Base-by-base conservation (phyloP, 495 filamentous ascomycete species). In the Neurospora sublineolata region DNA sequence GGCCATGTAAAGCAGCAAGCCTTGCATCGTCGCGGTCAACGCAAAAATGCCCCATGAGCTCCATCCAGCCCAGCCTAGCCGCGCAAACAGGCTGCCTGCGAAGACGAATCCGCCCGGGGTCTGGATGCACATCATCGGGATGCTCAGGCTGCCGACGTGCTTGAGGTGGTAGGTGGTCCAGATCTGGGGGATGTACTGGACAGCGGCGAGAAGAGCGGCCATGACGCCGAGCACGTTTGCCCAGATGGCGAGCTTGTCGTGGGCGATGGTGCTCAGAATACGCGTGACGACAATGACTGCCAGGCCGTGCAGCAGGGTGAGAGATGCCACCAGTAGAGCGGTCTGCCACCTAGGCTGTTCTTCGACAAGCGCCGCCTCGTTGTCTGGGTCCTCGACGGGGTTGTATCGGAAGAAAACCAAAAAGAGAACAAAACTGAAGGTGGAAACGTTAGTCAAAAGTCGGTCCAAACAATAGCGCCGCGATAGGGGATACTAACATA, bases 111-210 rank as follows among this genome's bases (percentile, higher is more conserved):
- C 91, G 8, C 95, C 95, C 0, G 95, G 95, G 0, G 94, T 97
- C 80, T 99, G 95, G 58, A 98, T 97, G 78, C 91, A 91, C 95
- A 99, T 99, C 93, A 97, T 98, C 1, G 94, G 91, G 71, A 99
- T 94, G 77, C 93, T 97, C 71, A 99, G 80, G 77, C 92, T 96
- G 41, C 92, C 92, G 2, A 96, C 91, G 73, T 91, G 89, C 77
- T 93, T 90, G 68, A 97, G 83, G 41, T 83, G 86, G 82, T 92
- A 94, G 1, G 95, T 99, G 37, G 91, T 97, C 78, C 87, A 94
- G 75, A 99, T 93, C 82, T 99, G 95, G 2, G 95, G 95, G 23
- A 98, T 83, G 81, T 97, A 99, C 79, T 99, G 95, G 27, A 97
- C 87, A 0, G 87, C 89, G 0, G 96, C 91, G 27, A 98, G 88